Evolutionary conservation across 1,284 basidiomycete species (phyloP), one percentile per base, ranked within the genome.

Genomic region (Malassezia globosa): DNA sequence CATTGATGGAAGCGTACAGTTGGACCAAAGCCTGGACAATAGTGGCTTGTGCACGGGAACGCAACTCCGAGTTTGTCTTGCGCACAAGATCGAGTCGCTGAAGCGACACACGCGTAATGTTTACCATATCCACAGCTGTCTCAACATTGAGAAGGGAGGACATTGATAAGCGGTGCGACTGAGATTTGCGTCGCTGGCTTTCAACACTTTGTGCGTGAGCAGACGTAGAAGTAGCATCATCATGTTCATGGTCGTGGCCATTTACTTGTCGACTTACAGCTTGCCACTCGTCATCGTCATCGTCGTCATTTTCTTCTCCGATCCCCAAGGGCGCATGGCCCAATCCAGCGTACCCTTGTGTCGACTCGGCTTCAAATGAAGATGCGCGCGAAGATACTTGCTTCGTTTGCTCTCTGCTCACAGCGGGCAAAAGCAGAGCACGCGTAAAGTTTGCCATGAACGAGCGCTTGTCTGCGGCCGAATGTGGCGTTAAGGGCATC

Each of bases 21-120:
- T 88, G 75, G 26, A 90, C 83, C 52, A 94, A 92, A 1, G 89
- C 75, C 65, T 95, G 88, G 71, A 97, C 88, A 45, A 96, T 84
- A 42, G 72, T 66, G 26, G 71, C 63, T 25, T 61, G 55, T 1
- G 94, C 87, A 7, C 84, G 80, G 47, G 79, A 78, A 48, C 51
- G 23, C 48, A 54, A 13, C 37, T n/a, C 3, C 41, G 42, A 13
- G 26, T 16, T 0, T 38, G 13, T 0, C 87, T 87, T 66, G 78
- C 76, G 70, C 94, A 97, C 35, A 2, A 83, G 88, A 70, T 96
- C 88, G 2, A 87, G 82, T 7, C 92, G 80, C 72, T 95, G 95
- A 40, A 94, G 77, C 0, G 83, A 80, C 54, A 95, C 88, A 42
- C 90, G 82, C 61, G 88, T 82, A 0, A 85, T 82, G 58, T 96